Conservation (phyloP, 306 rosid genomes). For the Echinosophora koreensis region DNA sequence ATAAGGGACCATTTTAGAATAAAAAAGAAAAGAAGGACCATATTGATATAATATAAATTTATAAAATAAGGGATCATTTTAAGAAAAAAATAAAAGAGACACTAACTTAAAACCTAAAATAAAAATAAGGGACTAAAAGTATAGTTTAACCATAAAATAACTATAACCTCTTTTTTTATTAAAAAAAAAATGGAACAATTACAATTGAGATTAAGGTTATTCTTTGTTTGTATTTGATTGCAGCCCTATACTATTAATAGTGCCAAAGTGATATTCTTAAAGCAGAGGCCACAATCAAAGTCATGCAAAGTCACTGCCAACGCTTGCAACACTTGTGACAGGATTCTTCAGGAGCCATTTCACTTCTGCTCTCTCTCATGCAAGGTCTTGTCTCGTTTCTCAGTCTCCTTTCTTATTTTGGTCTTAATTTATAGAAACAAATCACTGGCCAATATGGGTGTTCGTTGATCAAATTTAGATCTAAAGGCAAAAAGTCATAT, state of each 20-base stretch:
- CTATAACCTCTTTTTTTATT: too few species aligned
- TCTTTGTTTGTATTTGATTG: constrained; percentile 43
- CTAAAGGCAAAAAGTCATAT: too few species aligned
- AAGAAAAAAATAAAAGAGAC: too few species aligned
- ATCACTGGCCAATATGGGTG: not conserved
- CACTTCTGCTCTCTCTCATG: constrained; percentile 94
- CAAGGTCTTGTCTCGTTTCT: constrained; percentile 64
- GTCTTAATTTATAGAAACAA: constrained; percentile 4
- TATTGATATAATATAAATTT: too few species aligned
- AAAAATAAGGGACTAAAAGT: too few species aligned
- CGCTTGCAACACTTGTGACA: constrained; percentile 84
- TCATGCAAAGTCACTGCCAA: constrained; percentile 80
- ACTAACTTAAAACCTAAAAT: too few species aligned
- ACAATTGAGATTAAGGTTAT: constrained; percentile 36
- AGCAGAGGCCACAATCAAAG: constrained; percentile 88
- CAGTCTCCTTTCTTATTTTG: not conserved
- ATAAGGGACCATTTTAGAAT: too few species aligned
- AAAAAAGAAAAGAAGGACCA: too few species aligned
- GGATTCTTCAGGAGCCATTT: constrained; percentile 95
- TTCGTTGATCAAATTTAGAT: not conserved
- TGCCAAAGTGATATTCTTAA: constrained; percentile 93
- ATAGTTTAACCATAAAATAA: too few species aligned
- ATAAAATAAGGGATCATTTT: too few species aligned
- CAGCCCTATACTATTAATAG: constrained; percentile 96
- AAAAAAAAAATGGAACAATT: too few species aligned